Evolutionary conservation across 768 basidiomycete species (phyloP), one percentile per base, ranked within the genome.

Genomic region (Nidularia pulvinata): DNA sequence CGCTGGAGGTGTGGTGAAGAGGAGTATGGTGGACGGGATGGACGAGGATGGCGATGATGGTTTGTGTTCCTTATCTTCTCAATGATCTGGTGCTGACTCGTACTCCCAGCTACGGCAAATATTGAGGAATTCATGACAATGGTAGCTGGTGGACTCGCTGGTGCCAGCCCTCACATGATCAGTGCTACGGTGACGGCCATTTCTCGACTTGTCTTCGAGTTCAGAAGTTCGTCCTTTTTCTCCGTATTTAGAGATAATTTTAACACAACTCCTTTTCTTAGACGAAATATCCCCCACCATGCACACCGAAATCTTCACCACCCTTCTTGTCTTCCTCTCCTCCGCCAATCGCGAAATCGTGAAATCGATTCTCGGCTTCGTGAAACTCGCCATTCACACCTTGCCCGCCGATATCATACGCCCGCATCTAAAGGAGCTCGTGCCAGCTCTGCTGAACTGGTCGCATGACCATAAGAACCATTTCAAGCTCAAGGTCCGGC

Each of bases 381-480:
- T 96, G 71, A 98, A 98, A 67, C 88, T 99, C 42, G 85, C 88
- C 6, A 86, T 95, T 56, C 95, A 98, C 62, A 88, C 93, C 0
- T 79, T 98, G 25, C 80, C 94, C 0, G 59, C 75, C 0, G 81
- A 88, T 3, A 69, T 92, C 55, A 74, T 97, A 45, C 81, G 80
- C n/a, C 90, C 89, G 0, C 86, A 95, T 59, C 77, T 99, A 7
- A 76, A 79, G 25, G 77, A 77, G 22, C 78, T 98, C 22, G 91
- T 98, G 0, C 91, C 93, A 1, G 89, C 88, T 0, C 79, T 99
- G 10, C 76, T 98, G 34, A 79, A 78, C 46, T 96, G 97, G 94
- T 93, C 93, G 5, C 94, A 97, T 65, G 95, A 98, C 64, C 96
- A 98, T 72, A 96, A 96, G 68, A 98, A 98, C 63, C 97, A 98